Percentiles rank a stretch among this genome's conserved stretches.
Conservation (phyloP, 345 rosid genomes). For the Eutrema japonicum region DNA sequence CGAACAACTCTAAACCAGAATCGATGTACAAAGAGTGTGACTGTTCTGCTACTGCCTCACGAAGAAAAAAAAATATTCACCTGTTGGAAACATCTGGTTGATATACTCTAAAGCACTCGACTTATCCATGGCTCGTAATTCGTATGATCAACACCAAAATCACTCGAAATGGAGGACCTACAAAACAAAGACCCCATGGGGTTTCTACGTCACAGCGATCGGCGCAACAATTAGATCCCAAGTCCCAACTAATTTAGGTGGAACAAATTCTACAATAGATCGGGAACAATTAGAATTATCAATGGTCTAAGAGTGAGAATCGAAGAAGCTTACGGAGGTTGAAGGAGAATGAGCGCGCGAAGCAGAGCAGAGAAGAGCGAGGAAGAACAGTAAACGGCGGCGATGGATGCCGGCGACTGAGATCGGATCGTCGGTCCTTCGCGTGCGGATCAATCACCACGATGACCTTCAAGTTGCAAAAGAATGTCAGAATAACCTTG, state of each 20-base stretch:
- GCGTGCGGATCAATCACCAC: too few species aligned
- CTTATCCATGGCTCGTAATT: slow-evolving; percentile 71
- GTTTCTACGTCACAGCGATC: slow-evolving; percentile 11
- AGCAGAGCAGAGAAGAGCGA: not conserved
- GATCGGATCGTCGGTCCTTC: slow-evolving; percentile 31
- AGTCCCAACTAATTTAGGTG: not conserved
- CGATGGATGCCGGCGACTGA: slow-evolving; percentile 33
- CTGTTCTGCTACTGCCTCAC: not conserved
- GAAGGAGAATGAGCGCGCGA: not conserved
- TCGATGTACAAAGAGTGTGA: not conserved
- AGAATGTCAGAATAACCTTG: too few species aligned
- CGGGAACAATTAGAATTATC: slow-evolving; percentile 12
- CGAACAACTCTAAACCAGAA: slow-evolving; percentile 14
- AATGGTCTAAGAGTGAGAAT: not conserved
- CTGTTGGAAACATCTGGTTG: slow-evolving; percentile 99
- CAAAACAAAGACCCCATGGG: slow-evolving; percentile 24
- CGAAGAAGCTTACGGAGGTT: slow-evolving; percentile 14
- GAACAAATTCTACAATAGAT: not conserved
- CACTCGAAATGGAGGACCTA: slow-evolving; percentile 34
- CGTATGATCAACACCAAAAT: slow-evolving; percentile 30
- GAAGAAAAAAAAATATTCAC: slow-evolving; percentile 34
- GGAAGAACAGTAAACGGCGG: slow-evolving; percentile 3
- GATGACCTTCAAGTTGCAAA: too few species aligned
- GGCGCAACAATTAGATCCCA: slow-evolving; percentile 24
- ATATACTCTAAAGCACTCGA: slow-evolving; percentile 93